Base-by-base conservation (phyloP, 148 eudicot genomes). In the Chenopodium berlandieri region DNA sequence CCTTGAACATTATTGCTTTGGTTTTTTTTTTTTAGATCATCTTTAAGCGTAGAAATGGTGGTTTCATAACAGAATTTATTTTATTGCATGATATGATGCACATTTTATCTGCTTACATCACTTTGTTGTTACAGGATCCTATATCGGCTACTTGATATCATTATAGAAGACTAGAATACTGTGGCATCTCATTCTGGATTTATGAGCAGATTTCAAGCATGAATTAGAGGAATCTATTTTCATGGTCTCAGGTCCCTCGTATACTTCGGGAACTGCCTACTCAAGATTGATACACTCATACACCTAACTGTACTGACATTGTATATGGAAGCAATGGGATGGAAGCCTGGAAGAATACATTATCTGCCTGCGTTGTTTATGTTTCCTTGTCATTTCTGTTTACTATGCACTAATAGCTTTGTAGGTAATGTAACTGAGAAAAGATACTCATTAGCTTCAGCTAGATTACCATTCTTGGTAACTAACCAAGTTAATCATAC, bases 101-200 rank as follows among this genome's bases (percentile, higher is more conserved):
- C 37, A 9, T 75, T 56, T 23, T 40, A 37, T n/a, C 62, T n/a
- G 19, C 80, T 75, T 44, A 85, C 8, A 23, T 72, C 67, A 50
- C 71, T 72, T 75, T 58, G 62, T 76, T 87, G 62, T 82, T 70
- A 82, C 89, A 91, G 94, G 77, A 27, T 52, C 40, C 30, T 74
- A 89, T 88, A 87, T 32, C 54, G 89, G 79, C 94, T 91, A 34
- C 84, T 91, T 71, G n/a, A 86, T 1, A 60, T 79, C 6, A 64
- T 79, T 4, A 85, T 78, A 5, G 93, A 90, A 63, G 44, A 40
- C 44, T 89, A 75, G 74, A 25, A 23, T 44, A 58, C 52, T 19
- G 47, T 34, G 74, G 56, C 56, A 48, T 60, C 48, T 22, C 63
- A 44, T 64, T n/a, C 72, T 62, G 47, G 54, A 23, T n/a, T 23